Percentiles rank a stretch among this genome's conserved stretches.
Conservation (phyloP, 495 filamentous ascomycete species). For the Penicillium maclennaniae region DNA sequence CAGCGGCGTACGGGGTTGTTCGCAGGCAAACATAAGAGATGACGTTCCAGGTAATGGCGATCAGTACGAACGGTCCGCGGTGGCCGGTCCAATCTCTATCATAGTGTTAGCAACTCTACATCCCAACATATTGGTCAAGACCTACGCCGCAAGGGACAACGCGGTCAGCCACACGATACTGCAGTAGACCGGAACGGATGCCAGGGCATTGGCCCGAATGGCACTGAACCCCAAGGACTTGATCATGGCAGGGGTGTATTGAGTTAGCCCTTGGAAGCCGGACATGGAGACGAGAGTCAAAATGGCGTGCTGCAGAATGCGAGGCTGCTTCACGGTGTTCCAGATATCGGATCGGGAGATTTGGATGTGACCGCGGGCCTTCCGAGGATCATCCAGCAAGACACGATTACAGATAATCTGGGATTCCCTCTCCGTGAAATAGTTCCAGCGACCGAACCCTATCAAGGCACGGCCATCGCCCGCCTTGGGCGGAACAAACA, state of each 20-base stretch:
- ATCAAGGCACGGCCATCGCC: conserved; percentile 42
- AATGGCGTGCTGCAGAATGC: conserved; percentile 37
- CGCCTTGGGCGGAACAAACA: conserved; percentile 42
- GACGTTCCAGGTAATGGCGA: conserved; percentile 43
- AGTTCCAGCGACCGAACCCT: conserved; percentile 37
- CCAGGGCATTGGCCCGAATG: conserved; percentile 47
- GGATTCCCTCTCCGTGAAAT: conserved; percentile 41
- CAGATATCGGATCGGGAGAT: conserved; percentile 41
- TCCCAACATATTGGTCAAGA: not conserved
- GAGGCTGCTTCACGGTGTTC: conserved; percentile 36
- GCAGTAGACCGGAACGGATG: conserved; percentile 48
- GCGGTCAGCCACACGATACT: conserved; percentile 40
- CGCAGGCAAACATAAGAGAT: conserved; percentile 37
- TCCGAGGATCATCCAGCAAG: conserved; percentile 42
- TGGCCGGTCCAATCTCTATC: conserved; percentile 42
- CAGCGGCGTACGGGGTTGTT: conserved; percentile 15
- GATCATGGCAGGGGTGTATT: conserved; percentile 40
- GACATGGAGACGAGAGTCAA: conserved; percentile 47
- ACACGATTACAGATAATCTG: conserved; percentile 42
- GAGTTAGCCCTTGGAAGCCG: conserved; percentile 40
- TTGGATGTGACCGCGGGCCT: conserved; percentile 36
- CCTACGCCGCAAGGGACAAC: conserved; percentile 37
- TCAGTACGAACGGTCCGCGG: conserved; percentile 39
- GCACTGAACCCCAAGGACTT: conserved; percentile 43
- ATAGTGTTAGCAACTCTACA: not conserved